Evolutionary conservation across 1,284 basidiomycete genomes (phyloP), one percentile per base, ranked within the genome.

Genomic region (Agaricales sp.): DNA sequence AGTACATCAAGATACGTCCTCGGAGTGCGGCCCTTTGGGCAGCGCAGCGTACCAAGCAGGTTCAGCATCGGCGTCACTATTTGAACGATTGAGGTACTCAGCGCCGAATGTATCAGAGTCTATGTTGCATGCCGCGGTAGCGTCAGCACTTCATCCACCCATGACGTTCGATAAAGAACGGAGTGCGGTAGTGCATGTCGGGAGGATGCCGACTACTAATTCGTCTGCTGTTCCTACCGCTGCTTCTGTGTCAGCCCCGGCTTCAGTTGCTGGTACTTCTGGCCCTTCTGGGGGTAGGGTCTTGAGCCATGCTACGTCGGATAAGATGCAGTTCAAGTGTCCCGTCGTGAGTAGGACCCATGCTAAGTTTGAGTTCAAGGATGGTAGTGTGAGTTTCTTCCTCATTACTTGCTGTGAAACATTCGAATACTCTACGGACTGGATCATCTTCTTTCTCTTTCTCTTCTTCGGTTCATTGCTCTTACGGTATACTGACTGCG

Each of bases 261-360:
- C n/a, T n/a, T n/a, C n/a, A n/a, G n/a, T n/a, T n/a, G n/a, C n/a
- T n/a, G n/a, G n/a, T n/a, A n/a, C n/a, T n/a, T n/a, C n/a, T n/a
- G n/a, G n/a, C n/a, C n/a, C n/a, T n/a, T n/a, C n/a, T n/a, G n/a
- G n/a, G n/a, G n/a, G n/a, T n/a, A n/a, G n/a, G n/a, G n/a, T n/a
- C n/a, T n/a, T 35, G 30, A n/a, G n/a, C 11, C 11, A 35, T 35
- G 30, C n/a, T 35, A 41, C 6, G 18, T 18, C 39, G 39, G 61
- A 58, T 8, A 63, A 59, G 51, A 77, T 76, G 3, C 68, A 74
- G 61, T 82, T 82, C 56, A 66, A 71, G 47, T 82, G 80, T 56
- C 75, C 79, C 11, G 80, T 82, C 25, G 76, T 84, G 54, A 81
- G 78, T 61, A 69, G 80, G 43, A 71, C 67, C 54, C 80, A 84